These are phyloP conservation scores for Knufia fluminis DNA, from an alignment of 2,329 filamentous ascomycete genomes.

Conservation along the genomic window DNA sequence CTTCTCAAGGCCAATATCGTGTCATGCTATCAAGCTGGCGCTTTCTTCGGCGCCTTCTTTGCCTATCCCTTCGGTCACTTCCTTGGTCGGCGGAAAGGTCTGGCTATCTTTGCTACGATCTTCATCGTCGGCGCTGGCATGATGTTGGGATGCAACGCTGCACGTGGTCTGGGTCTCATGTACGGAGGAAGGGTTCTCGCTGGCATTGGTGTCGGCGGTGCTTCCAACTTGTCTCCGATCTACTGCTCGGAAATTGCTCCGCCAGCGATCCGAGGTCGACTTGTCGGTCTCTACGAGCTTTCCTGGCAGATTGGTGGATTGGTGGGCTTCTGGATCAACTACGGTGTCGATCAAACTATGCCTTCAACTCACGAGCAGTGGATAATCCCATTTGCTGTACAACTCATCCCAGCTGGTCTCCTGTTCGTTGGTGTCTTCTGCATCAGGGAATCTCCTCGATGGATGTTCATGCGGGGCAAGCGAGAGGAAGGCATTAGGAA, in stretches of 20 bases:
- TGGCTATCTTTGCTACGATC: slow-evolving; percentile 52
- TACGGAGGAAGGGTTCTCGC: slow-evolving; percentile 50
- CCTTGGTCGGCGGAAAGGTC: slow-evolving; percentile 56
- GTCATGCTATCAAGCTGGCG: slow-evolving; percentile 71
- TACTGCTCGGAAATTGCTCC: slow-evolving; percentile 52
- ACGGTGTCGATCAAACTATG: slow-evolving; percentile 42
- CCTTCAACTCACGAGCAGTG: slow-evolving; percentile 30
- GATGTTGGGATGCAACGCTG: slow-evolving; percentile 57
- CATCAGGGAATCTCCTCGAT: slow-evolving; percentile 57
- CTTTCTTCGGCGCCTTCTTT: slow-evolving; percentile 69
- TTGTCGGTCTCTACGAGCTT: slow-evolving; percentile 51
- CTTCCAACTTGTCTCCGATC: slow-evolving; percentile 50
- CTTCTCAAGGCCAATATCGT: slow-evolving; percentile 66
- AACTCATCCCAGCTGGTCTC: slow-evolving; percentile 34
- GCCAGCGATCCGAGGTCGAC: slow-evolving; percentile 48
- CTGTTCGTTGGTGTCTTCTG: slow-evolving; percentile 49
- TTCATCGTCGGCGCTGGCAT: slow-evolving; percentile 64
- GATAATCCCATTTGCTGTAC: slow-evolving; percentile 35
- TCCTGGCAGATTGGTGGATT: slow-evolving; percentile 46
- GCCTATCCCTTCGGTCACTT: slow-evolving; percentile 59
- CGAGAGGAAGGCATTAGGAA: slow-evolving; percentile 56
- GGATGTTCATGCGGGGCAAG: slow-evolving; percentile 58
- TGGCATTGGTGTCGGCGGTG: slow-evolving; percentile 48
- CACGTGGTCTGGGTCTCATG: slow-evolving; percentile 53
- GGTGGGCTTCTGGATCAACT: slow-evolving; percentile 47